Evolutionary conservation across 164 flowering plant genomes (phyloP), one percentile per base, ranked within the genome.

Genomic region (Platanus orientalis): DNA sequence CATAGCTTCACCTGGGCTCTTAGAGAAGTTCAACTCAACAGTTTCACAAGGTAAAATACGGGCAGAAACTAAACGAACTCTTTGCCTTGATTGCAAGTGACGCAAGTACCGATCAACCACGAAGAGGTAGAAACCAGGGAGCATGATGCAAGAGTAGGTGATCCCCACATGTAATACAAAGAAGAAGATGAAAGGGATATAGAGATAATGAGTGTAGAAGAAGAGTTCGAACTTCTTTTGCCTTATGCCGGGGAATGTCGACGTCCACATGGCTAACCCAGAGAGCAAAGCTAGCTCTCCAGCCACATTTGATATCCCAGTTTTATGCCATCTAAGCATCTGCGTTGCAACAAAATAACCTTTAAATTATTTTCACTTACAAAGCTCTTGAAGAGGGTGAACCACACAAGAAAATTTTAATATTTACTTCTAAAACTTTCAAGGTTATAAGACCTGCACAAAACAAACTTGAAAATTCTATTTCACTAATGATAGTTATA

Each of bases 101-200:
- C 96, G 74, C 68, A 92, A 54, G 78, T 61, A 90, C 0, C 96
- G 96, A 63, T 92, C 96, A 28, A 92, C 68, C 34, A 86, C 13
- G 80, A 92, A 92, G 75, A 92, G 92, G 75, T 76, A 89, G 66
- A 89, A 74, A 0, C 93, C 86, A 25, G 96, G 98, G 42, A 92
- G 91, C 80, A 84, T 80, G 21, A 75, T 79, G 81, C 54, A 74
- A 36, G 84, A 56, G 45, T 69, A 88, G 20, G 75, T 26, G 16
- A 86, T 75, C 36, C 96, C 93, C 12, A 81, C 79, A 45, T 92
- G 98, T 25, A 88, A 61, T 7, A 86, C 21, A 72, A 79, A 92
- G 81, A 92, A 88, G 61, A 92, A 10, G 29, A 90, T 36, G 73
- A 88, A 92, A 66, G 77, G 53, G 65, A 79, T 69, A 80, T 92